phyloP scores from a whole-genome alignment of 192 early-diverging fungal species.

The Podila verticillata region DNA sequence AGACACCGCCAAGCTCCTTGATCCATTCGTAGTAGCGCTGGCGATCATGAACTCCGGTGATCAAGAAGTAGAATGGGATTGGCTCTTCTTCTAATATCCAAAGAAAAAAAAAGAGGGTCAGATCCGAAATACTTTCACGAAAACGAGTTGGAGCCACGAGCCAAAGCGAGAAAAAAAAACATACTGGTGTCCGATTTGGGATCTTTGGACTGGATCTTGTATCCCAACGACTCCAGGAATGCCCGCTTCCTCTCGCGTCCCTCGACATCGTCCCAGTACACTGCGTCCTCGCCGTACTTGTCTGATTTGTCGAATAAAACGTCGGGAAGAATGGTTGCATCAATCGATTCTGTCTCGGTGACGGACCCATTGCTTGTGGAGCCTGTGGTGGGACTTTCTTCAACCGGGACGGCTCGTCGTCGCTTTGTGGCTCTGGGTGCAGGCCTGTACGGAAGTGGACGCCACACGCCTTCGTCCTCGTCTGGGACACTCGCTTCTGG shows the following conservation, averaged over 20 bases:
- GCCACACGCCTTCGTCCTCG: neutral
- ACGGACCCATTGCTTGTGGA: no score
- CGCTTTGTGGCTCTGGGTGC: neutral
- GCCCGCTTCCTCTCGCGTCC: conserved; percentile 32
- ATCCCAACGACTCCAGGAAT: conserved; percentile 25
- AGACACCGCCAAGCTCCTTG: conserved; percentile 19
- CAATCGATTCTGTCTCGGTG: conserved; percentile 6
- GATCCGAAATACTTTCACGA: neutral
- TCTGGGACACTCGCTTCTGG: neutral
- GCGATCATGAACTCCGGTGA: conserved; percentile 24
- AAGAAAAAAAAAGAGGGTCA: neutral
- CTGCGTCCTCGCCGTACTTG: conserved; percentile 17
- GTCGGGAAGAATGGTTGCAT: conserved; percentile 16
- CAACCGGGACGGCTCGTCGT: neutral
- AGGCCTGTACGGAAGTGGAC: neutral
- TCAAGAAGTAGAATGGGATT: conserved; percentile 7
- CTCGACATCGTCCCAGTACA: conserved; percentile 42
- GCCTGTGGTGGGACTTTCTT: neutral
- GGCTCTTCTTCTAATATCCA: conserved; percentile 2
- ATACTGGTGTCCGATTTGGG: neutral
- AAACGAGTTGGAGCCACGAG: neutral
- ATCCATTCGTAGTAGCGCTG: conserved; percentile 17
- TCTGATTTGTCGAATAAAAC: conserved; percentile 16
- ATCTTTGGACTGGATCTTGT: conserved; percentile 8
- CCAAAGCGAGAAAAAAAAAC: neutral